A percentile compares a stretch with the other conserved stretches of the same genome.
These are phyloP conservation scores for Phialemoniopsis sp. DNA, from an alignment of 2,329 filamentous ascomycete species.

Conservation along the genomic window DNA sequence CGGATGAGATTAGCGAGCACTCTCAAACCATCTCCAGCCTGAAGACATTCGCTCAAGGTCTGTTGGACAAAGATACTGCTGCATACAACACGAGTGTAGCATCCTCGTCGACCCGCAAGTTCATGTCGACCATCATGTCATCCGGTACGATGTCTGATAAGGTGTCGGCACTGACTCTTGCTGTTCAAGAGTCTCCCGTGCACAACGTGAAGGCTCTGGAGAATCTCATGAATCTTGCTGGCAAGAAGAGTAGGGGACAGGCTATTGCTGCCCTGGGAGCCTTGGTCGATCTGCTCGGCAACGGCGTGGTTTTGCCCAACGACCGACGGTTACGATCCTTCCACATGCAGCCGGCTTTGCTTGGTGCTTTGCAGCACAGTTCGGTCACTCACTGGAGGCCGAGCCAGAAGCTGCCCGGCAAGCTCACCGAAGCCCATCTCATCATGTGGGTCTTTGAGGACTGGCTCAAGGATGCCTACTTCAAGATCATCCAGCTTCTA, in stretches of 20 bases:
- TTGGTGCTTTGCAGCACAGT: conserved; percentile 62
- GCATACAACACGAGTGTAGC: conserved; percentile 71
- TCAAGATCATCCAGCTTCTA: conserved; percentile 85
- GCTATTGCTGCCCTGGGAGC: conserved; percentile 90
- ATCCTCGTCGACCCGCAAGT: conserved; percentile 86
- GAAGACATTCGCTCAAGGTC: conserved; percentile 65
- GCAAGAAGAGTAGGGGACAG: conserved; percentile 89
- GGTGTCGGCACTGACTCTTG: conserved; percentile 88
- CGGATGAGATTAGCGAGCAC: conserved; percentile 40
- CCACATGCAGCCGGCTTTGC: conserved; percentile 70
- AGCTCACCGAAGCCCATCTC: conserved; percentile 71
- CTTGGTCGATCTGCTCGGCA: conserved; percentile 88
- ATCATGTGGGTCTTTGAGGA: conserved; percentile 91
- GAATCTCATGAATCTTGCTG: conserved; percentile 74
- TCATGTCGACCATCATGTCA: conserved; percentile 94
- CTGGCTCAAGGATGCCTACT: conserved; percentile 91
- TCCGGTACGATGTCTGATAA: conserved; percentile 96
- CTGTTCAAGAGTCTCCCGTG: conserved; percentile 91
- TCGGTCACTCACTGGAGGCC: conserved; percentile 55
- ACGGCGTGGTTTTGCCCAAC: conserved; percentile 77
- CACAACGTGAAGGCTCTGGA: conserved; percentile 91
- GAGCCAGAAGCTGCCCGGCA: conserved; percentile 68
- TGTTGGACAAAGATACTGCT: conserved; percentile 75
- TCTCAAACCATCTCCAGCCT: conserved; percentile 42
- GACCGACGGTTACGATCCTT: conserved; percentile 81